Percentiles rank a stretch among this genome's conserved stretches.
Conservation (phyloP, 164 flowering plant species). For the Magnolia changhungtana region DNA sequence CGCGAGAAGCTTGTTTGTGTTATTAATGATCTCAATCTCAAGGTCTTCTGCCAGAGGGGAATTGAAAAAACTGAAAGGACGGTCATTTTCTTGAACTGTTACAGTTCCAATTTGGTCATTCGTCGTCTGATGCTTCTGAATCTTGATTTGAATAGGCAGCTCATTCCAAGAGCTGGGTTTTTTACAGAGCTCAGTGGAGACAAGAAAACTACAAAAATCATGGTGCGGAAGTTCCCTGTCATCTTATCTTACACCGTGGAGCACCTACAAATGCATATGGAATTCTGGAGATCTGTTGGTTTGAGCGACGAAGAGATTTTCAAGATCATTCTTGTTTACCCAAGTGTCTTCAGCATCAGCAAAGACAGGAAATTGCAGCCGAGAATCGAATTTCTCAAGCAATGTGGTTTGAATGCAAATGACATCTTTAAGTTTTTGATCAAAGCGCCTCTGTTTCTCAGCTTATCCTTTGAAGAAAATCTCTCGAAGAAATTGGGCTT, state of each 20-base stretch:
- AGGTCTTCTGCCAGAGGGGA: slow-evolving; percentile 52
- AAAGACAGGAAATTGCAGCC: slow-evolving; percentile 63
- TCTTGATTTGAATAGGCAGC: slow-evolving; percentile 50
- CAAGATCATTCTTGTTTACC: slow-evolving; percentile 54
- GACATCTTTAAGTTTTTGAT: slow-evolving; percentile 63
- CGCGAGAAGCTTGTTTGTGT: slow-evolving; percentile 44
- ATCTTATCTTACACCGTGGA: slow-evolving; percentile 50
- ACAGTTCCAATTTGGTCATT: slow-evolving; percentile 43
- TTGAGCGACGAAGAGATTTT: slow-evolving; percentile 51
- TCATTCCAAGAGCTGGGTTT: slow-evolving; percentile 46
- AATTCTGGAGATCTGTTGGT: slow-evolving; percentile 62
- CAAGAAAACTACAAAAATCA: slow-evolving; percentile 35
- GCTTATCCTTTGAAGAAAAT: slow-evolving; percentile 57
- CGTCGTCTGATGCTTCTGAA: slow-evolving; percentile 53
- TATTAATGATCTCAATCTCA: slow-evolving; percentile 52
- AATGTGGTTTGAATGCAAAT: slow-evolving; percentile 53
- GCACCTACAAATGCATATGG: slow-evolving; percentile 49
- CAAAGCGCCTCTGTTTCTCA: slow-evolving; percentile 67
- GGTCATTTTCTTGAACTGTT: slow-evolving; percentile 45
- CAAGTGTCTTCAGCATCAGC: slow-evolving; percentile 61
- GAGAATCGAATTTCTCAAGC: slow-evolving; percentile 61
- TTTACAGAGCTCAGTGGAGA: slow-evolving; percentile 51
- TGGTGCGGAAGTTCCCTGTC: slow-evolving; percentile 54
- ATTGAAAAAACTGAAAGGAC: slow-evolving; percentile 46
- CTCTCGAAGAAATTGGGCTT: slow-evolving; percentile 48